These are phyloP conservation scores for Kwoniella dejecticola DNA, from an alignment of 768 basidiomycete genomes.

Conservation along the genomic window DNA sequence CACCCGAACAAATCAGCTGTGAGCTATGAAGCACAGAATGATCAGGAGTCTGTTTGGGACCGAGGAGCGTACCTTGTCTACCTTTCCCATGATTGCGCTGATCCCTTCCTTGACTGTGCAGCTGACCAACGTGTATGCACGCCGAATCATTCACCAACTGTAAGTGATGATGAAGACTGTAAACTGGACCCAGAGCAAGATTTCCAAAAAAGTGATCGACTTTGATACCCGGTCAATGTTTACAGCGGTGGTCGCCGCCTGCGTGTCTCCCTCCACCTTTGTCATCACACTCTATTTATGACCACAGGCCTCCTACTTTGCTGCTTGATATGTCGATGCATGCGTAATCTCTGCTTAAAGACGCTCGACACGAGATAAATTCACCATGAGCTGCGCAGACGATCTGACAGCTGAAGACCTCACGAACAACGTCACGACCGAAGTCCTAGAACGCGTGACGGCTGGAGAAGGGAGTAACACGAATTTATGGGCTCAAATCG, in stretches of 20 bases:
- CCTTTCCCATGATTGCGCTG: slow-evolving; percentile 17
- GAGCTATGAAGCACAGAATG: no score
- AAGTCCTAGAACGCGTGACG: slow-evolving; percentile 50
- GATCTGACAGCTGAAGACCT: slow-evolving; percentile 52
- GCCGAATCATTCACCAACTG: no score
- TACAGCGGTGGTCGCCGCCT: not conserved
- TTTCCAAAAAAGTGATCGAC: not conserved
- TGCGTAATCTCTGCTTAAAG: no score
- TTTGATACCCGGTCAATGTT: not conserved
- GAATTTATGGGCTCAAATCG: slow-evolving; percentile 53
- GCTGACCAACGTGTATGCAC: not conserved
- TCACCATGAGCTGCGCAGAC: slow-evolving; percentile 50
- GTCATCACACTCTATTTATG: not conserved
- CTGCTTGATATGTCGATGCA: no score
- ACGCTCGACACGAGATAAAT: no score
- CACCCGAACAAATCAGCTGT: no score
- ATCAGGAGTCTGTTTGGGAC: no score
- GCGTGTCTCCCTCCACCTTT: slow-evolving; percentile 1
- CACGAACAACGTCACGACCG: slow-evolving; percentile 32
- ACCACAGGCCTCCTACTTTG: not conserved
- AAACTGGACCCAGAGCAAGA: not conserved
- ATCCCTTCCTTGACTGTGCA: slow-evolving; percentile 9
- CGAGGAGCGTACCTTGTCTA: not conserved
- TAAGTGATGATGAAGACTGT: not conserved
- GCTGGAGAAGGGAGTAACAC: slow-evolving; percentile 52